A percentile compares a stretch with the other conserved stretches of the same genome.
phyloP scores from a whole-genome alignment of 2,329 filamentous ascomycete genomes.

The Allantophomopsis lycopodina region DNA sequence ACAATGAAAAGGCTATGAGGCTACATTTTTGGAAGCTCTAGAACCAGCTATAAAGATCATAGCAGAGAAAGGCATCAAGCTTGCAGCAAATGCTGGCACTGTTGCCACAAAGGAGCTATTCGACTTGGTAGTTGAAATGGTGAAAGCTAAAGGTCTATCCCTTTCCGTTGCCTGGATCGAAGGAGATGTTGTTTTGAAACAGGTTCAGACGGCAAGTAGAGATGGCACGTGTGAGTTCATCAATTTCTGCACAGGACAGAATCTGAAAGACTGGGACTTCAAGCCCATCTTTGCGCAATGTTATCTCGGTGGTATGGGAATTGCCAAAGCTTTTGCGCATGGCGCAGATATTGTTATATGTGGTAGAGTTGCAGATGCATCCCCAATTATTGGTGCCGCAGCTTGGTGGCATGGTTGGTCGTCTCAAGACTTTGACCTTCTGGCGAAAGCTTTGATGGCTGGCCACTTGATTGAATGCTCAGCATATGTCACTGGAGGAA shows the following conservation, averaged over 20 bases:
- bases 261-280: conserved; percentile 9
- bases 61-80: conserved; percentile 4
- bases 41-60: conserved; percentile 5
- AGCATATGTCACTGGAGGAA: conserved; percentile 10
- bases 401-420: conserved; percentile 28
- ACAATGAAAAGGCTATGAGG: too few species aligned
- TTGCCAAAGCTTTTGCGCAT: conserved; percentile 21
- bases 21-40: conserved; percentile 3
- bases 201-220: neutral
- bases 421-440: conserved; percentile 16
- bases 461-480: conserved; percentile 17
- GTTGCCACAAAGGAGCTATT: conserved; percentile 3
- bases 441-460: conserved; percentile 22
- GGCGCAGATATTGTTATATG: conserved; percentile 29
- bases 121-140: conserved; percentile 4
- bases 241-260: conserved; percentile 4
- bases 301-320: conserved; percentile 23
- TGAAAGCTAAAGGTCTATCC: neutral
- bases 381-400: conserved; percentile 25
- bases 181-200: conserved; percentile 4
- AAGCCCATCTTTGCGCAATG: conserved; percentile 8
- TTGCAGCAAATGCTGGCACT: conserved; percentile 7
- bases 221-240: conserved; percentile 1
- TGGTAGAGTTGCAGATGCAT: conserved; percentile 27
- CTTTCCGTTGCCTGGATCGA: conserved; percentile 4